Percentiles rank a stretch among this genome's conserved stretches.
Evolutionary conservation across 345 rosid genomes (phyloP).

Genomic region (Gossypium sturtianum): DNA sequence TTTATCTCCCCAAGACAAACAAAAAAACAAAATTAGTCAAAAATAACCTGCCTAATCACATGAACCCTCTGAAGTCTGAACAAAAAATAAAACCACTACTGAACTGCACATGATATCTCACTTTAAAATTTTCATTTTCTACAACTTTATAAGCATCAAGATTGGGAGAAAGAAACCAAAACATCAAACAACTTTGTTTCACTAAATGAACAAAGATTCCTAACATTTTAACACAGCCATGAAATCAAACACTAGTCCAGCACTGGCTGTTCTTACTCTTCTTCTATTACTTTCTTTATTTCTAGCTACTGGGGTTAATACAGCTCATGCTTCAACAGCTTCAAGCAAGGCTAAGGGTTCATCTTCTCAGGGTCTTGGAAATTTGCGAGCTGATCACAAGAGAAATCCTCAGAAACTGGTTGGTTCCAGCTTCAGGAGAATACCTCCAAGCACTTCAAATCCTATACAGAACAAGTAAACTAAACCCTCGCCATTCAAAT

Average conservation of each 20-base stretch:
- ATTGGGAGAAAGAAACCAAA: not conserved
- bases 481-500: not conserved
- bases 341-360: constrained; percentile 23
- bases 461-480: constrained; percentile 73
- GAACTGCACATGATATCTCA: no score
- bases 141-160: not conserved
- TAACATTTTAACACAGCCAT: constrained; percentile 20
- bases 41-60: no score
- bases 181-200: constrained; percentile 3
- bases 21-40: no score
- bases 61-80: no score
- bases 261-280: constrained; percentile 30
- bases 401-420: constrained; percentile 36
- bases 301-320: constrained; percentile 31
- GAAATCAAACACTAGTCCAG: constrained; percentile 32
- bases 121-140: not conserved
- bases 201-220: constrained; percentile 1
- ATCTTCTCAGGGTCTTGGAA: constrained; percentile 26
- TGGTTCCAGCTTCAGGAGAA: constrained; percentile 48
- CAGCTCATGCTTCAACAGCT: constrained; percentile 10
- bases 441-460: constrained; percentile 65
- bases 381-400: constrained; percentile 26
- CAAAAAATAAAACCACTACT: no score
- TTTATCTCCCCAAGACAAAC: no score
- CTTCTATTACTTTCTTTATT: constrained; percentile 35